These are phyloP conservation scores for Boletus eberwhitei DNA, from an alignment of 768 basidiomycete species.

Conservation along the genomic window DNA sequence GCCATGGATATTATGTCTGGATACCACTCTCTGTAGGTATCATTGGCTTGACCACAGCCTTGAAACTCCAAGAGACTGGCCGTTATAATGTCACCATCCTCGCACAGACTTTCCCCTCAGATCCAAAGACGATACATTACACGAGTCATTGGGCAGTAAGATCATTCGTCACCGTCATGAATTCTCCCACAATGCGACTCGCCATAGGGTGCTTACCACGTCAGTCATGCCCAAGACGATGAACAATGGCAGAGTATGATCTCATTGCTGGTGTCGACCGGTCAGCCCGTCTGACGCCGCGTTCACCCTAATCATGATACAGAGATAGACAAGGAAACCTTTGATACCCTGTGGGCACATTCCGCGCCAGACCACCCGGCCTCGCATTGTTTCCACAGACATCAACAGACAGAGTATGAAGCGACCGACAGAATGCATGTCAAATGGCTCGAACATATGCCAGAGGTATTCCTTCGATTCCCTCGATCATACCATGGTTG, in stretches of 20 bases:
- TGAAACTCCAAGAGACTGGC: slow-evolving; percentile 59
- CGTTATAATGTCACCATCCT: slow-evolving; percentile 61
- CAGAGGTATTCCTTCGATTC: slow-evolving; percentile 34
- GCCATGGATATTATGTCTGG: neutral
- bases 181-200: neutral
- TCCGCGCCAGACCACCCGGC: slow-evolving; percentile 48
- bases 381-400: slow-evolving; percentile 59
- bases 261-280: neutral
- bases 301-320: neutral
- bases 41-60: slow-evolving; percentile 67
- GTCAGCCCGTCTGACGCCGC: neutral
- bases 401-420: slow-evolving; percentile 57
- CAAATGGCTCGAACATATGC: slow-evolving; percentile 43
- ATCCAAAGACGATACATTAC: slow-evolving; percentile 63
- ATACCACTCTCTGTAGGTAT: slow-evolving; percentile 46
- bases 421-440: slow-evolving; percentile 26
- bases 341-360: slow-evolving; percentile 65
- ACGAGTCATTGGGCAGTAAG: slow-evolving; percentile 78
- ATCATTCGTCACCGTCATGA: neutral
- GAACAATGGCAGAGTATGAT: slow-evolving; percentile 47
- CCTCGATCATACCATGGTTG: neutral
- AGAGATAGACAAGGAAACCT: slow-evolving; percentile 69
- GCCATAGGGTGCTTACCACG: slow-evolving; percentile 72
- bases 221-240: slow-evolving; percentile 48
- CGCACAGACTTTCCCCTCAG: slow-evolving; percentile 64